Evolutionary conservation across 768 basidiomycete species (phyloP), one percentile per base, ranked within the genome.

Genomic region (Suillus occidentalis): DNA sequence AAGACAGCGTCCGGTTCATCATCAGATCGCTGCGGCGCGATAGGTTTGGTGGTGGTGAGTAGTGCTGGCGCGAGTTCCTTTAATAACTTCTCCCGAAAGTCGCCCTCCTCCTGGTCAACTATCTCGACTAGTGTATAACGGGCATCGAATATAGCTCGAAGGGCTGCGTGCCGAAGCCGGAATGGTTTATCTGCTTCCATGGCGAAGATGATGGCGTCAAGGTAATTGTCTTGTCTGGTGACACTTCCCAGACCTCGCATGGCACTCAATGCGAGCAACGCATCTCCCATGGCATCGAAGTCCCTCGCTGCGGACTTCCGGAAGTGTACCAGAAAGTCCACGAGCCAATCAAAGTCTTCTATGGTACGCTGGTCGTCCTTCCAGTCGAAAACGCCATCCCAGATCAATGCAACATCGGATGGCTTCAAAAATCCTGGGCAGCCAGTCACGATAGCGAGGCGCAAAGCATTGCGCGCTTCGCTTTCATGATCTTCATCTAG

Each of bases 201-300:
- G 6, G 43, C 56, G 10, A 64, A 64, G 14, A 60, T 49, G 58
- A 64, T 45, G 6, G 58, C 18, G n/a, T 37, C 22, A 31, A 64
- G 25, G 28, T 64, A 64, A 22, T 25, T 31, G 13, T 52, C n/a
- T 25, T 31, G 31, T 36, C 49, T 63, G 52, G 12, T 36, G 18
- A 4, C n/a, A 42, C 40, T 49, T 20, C 52, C 40, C 5, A 63
- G n/a, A 25, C 45, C 42, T 9, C 18, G 31, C 53, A 63, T 62
- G 13, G 36, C 55, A 55, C 65, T 63, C 40, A 63, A 37, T 53
- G 58, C 61, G n/a, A 52, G 65, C 16, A 65, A 45, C 7, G 62
- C 65, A 40, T 63, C 55, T 22, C 52, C 62, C 43, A 65, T 53
- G 42, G 62, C 40, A 47, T 65, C 55, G 22, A 39, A 62, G 25